These are phyloP conservation scores for Sugiyamaella neomexicana DNA, from an alignment of 1,139 yeast genomes.

Conservation along the genomic window DNA sequence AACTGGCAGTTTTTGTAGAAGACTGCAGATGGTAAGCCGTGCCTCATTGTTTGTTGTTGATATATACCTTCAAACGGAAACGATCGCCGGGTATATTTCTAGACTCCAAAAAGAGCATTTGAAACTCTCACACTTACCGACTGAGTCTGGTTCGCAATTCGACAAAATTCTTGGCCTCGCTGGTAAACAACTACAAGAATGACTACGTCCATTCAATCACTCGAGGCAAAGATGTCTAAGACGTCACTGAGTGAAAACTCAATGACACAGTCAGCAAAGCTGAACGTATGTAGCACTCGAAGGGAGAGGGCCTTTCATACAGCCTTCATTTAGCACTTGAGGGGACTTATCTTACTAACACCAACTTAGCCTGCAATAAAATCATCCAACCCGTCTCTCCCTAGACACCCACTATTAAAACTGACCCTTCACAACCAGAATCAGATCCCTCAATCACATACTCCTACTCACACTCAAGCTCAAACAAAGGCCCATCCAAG, in stretches of 20 bases:
- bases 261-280: slow-evolving; percentile 23
- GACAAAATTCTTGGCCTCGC: background rate
- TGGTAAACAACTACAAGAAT: background rate
- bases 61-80: background rate
- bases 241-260: slow-evolving; percentile 33
- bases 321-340: too few species aligned
- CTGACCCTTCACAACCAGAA: slow-evolving; percentile 36
- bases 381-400: slow-evolving; percentile 12
- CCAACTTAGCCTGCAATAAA: slow-evolving; percentile 12
- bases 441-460: slow-evolving; percentile 25
- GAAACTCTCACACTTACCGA: too few species aligned
- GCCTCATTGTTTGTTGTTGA: slow-evolving; percentile 13
- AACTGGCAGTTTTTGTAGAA: background rate
- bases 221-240: slow-evolving; percentile 31
- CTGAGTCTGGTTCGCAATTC: too few species aligned
- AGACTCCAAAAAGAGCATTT: background rate
- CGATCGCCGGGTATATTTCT: background rate
- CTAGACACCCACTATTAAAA: slow-evolving; percentile 35
- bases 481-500: slow-evolving; percentile 18
- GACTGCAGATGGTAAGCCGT: slow-evolving; percentile 2
- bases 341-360: too few species aligned
- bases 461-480: slow-evolving; percentile 15
- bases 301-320: background rate
- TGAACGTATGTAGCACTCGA: slow-evolving; percentile 15
- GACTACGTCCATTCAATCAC: slow-evolving; percentile 13